Evolutionary conservation across 2,329 filamentous ascomycete genomes (phyloP), one percentile per base, ranked within the genome.

Genomic region (Colletotrichum sp.): DNA sequence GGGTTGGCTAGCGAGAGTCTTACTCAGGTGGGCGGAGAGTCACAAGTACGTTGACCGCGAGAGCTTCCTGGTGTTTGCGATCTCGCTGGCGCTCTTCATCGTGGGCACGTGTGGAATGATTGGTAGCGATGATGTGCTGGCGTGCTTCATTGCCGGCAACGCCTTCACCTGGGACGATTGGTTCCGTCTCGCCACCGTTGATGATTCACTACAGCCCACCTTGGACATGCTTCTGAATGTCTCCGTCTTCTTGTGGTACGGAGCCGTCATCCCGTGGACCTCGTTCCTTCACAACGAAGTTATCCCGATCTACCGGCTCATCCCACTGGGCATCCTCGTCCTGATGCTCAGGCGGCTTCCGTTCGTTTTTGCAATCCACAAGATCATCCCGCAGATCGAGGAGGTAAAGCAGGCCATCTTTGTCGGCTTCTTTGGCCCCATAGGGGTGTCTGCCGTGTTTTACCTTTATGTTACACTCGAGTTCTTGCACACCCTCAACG

Each of bases 161-260:
- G 91, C 91, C 1, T 98, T 98, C 79, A 98, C 95, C 0, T 96
- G 95, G 92, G 96, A 98, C 82, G 95, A 98, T 84, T 97, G 95
- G 95, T 98, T 98, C 84, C 93, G 96, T 1, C 87, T 96, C 2
- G 94, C 97, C 83, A 98, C 96, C 0, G 87, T 94, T 79, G 96
- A 98, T 79, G 96, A 98, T 81, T 96, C 94, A 3, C 89, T 98
- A n/a, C 96, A 98, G 82, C 96, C 96, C 0, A 98, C 96, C 0
- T 94, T 98, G 61, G 96, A 98, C 83, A 98, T 98, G 95, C 89
- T 98, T 3, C 92, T 98, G 73, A 98, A 98, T 81, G 91, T 97
- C 5, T 89, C 93, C 22, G 91, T 98, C 52, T 98, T 98, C 83
- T 91, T 98, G 84, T 98, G 95, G 96, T 96, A 94, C 79, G 96